Base-by-base conservation (phyloP, 306 rosid species). In the Arachis hypogaea region DNA sequence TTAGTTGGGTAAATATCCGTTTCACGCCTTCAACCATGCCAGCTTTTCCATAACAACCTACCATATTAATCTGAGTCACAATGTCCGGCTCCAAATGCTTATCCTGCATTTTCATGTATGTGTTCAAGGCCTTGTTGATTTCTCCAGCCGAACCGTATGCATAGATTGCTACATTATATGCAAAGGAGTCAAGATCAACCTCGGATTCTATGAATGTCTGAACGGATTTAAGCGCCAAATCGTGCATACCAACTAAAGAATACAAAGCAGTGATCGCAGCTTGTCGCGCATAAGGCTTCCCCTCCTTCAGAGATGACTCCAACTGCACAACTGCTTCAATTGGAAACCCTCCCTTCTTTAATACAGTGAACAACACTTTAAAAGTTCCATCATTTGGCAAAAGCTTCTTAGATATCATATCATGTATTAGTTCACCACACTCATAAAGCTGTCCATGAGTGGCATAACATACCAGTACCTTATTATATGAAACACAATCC, bases 1-100 rank as follows among this genome's bases (percentile, higher is more conserved):
- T 87, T 45, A 94, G 63, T 61, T 78, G 90, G 81, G 88, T 77
- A 80, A 87, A 87, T 60, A 94, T 75, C 67, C 92, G 77, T 86
- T 85, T 91, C 78, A 91, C 88, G 16, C 97, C 98, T 85, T 85
- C 93, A 54, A 94, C 61, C 92, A 94, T 85, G 69, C 95, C 89
- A 46, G 96, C 93, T 80, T 82, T 86, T 76, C 92, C 98, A 84
- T 91, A 91, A 72, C 97, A 94, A 46, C 49, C 63, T 6, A 88
- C 91, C 73, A 94, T 77, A 86, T 81, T 72, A 22, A 91, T 85
- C 11, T 89, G 68, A 0, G 97, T 91, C 47, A 86, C 92, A 49
- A 91, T 49, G 77, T 94, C 98, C 3, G 95, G 86, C 69, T 83
- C 80, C 80, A 91, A 59, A 44, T 36, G 81, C 76, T 71, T 77